A percentile compares a stretch with the other conserved stretches of the same genome.
Conservation (phyloP, 805 yeast species). For the Wickerhamiella siamensis region DNA sequence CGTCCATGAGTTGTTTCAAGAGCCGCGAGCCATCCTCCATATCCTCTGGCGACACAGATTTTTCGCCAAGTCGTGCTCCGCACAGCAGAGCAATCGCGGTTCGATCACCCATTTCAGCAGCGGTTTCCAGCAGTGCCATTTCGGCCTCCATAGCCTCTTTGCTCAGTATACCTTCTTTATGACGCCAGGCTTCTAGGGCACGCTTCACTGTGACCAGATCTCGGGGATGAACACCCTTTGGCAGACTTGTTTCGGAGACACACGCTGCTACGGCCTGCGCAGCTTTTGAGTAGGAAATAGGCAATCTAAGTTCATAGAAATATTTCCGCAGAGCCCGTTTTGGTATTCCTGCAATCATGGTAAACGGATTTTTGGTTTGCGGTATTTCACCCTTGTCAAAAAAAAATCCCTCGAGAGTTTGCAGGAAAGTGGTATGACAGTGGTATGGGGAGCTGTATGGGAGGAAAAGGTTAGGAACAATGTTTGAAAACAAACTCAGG, state of each 20-base stretch:
- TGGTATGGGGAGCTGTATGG: too few relatives aligned
- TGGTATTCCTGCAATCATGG: slow-evolving; percentile 13
- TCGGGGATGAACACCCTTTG: slow-evolving; percentile 34
- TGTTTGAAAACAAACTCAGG: too few relatives aligned
- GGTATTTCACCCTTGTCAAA: too few relatives aligned
- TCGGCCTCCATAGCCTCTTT: slow-evolving; percentile 46
- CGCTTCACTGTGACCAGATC: slow-evolving; percentile 58
- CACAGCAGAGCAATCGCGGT: slow-evolving; percentile 69
- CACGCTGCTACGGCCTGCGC: slow-evolving; percentile 7
- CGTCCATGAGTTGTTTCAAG: slow-evolving; percentile 39
- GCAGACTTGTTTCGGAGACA: slow-evolving; percentile 19
- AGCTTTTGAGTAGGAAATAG: slow-evolving; percentile 10
- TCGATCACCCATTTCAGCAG: slow-evolving; percentile 70
- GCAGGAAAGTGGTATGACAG: too few relatives aligned
- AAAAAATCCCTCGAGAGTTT: too few relatives aligned
- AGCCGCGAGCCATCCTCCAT: slow-evolving; percentile 46
- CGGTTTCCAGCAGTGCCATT: slow-evolving; percentile 57
- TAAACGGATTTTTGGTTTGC: neutral
- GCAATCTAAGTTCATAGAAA: slow-evolving; percentile 12
- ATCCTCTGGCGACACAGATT: slow-evolving; percentile 36
- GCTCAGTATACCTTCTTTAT: slow-evolving; percentile 45
- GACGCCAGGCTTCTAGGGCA: slow-evolving; percentile 47
- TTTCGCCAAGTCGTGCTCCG: slow-evolving; percentile 42
- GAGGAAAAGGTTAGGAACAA: too few relatives aligned
- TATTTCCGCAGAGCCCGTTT: slow-evolving; percentile 12